Conservation (phyloP, 1,284 basidiomycete genomes). For the Rugosomyces carneus region DNA sequence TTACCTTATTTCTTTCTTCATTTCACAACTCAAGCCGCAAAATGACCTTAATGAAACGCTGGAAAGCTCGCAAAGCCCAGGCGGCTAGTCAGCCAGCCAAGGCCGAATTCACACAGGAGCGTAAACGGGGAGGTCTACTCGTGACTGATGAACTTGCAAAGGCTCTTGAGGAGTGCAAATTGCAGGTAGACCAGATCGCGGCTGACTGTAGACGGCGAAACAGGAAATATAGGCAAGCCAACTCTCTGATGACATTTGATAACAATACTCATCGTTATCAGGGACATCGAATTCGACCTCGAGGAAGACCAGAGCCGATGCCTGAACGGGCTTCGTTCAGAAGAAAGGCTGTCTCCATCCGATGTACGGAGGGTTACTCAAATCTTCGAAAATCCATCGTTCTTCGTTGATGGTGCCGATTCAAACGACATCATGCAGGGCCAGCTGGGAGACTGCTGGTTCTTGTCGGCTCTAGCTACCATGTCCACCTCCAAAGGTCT, state of each 20-base stretch:
- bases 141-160: constrained; percentile 35
- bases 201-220: constrained; percentile 26
- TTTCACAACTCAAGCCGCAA: no score
- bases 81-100: background rate
- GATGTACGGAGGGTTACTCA: constrained; percentile 32
- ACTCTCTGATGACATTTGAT: background rate
- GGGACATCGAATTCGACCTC: constrained; percentile 48
- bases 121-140: constrained; percentile 20
- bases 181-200: constrained; percentile 29
- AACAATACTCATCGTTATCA: constrained; percentile 13
- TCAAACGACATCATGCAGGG: constrained; percentile 35
- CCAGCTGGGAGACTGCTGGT: constrained; percentile 34
- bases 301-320: constrained; percentile 38
- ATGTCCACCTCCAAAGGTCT: constrained; percentile 29
- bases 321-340: constrained; percentile 30
- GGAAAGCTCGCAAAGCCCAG: no score
- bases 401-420: constrained; percentile 29
- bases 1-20: no score
- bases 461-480: constrained; percentile 32
- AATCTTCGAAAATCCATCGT: constrained; percentile 33
- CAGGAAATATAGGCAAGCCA: constrained; percentile 32
- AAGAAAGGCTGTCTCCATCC: constrained; percentile 1
- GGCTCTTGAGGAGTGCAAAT: constrained; percentile 31
- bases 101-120: constrained; percentile 7
- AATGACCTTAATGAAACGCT: no score